phyloP scores from a whole-genome alignment of 257 asterid genomes.

The Przewalskia tangutica region DNA sequence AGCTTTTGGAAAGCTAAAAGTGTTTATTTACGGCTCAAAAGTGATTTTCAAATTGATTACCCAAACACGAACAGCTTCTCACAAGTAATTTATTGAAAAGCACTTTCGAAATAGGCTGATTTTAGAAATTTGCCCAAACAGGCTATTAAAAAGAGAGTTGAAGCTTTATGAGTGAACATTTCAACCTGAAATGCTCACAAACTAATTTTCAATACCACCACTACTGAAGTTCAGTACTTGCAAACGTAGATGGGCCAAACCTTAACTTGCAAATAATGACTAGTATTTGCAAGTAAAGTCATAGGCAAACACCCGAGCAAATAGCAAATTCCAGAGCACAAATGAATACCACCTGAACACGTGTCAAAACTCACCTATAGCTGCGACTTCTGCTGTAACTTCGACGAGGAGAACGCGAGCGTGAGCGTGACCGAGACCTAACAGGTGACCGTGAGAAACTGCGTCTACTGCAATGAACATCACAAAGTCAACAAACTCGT shows the following conservation, averaged over 20 bases:
- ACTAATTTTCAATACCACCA: not conserved
- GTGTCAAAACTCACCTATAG: constrained; percentile 17
- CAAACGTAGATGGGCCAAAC: not conserved
- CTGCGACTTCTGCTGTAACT: constrained; percentile 59
- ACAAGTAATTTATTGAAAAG: too few species aligned
- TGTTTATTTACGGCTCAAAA: too few species aligned
- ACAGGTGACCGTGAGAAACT: constrained; percentile 78
- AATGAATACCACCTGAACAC: not conserved
- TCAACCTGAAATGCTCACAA: not conserved
- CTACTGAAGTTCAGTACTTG: not conserved
- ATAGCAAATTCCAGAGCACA: not conserved
- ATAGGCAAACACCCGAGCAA: not conserved
- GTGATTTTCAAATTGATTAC: too few species aligned
- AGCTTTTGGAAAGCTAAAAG: too few species aligned
- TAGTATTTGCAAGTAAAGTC: not conserved
- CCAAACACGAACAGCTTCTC: too few species aligned
- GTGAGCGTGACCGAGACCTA: constrained; percentile 69
- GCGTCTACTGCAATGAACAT: constrained; percentile 29
- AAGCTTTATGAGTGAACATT: not conserved
- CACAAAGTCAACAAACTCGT: not conserved
- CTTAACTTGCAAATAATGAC: not conserved
- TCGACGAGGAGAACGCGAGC: constrained; percentile 77
- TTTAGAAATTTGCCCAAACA: too few species aligned
- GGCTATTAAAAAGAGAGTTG: not conserved
- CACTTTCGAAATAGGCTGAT: too few species aligned